Evolutionary conservation across 2,329 filamentous ascomycete species (phyloP).

Genomic region (Colletotrichum gloeosporioides): DNA sequence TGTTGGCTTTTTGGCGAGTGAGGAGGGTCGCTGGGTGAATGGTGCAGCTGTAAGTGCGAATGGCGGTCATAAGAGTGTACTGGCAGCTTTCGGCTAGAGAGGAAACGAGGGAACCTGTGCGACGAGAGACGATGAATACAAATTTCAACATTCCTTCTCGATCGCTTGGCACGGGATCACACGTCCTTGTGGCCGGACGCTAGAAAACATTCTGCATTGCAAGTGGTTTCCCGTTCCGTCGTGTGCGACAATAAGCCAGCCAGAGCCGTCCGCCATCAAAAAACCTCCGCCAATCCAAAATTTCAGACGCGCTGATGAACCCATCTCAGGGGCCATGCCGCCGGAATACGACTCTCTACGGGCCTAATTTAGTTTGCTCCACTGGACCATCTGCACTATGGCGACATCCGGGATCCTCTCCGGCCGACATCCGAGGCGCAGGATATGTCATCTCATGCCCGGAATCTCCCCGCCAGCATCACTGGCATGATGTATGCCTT

Average conservation of each 20-base stretch:
- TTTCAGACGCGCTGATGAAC: neutral
- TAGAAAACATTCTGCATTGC: neutral
- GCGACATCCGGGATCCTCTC: neutral
- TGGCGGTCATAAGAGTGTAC: neutral
- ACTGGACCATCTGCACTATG: neutral
- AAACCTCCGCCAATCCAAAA: neutral
- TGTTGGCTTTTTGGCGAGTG: constrained; percentile 9
- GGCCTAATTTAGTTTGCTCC: neutral
- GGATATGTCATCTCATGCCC: neutral
- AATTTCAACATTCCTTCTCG: neutral
- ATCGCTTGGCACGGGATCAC: neutral
- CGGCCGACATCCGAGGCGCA: constrained; percentile 3
- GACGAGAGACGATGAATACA: neutral
- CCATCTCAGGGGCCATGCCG: neutral
- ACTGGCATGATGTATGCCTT: neutral
- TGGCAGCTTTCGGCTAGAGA: neutral
- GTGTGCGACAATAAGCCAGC: neutral
- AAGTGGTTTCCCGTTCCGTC: neutral
- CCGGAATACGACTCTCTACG: neutral
- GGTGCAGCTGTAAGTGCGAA: constrained; percentile 1
- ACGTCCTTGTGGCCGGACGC: neutral
- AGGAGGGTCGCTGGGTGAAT: constrained; percentile 9
- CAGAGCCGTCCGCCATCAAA: neutral
- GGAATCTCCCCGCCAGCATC: neutral
- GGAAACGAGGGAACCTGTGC: neutral